Conservation (phyloP, 2,329 filamentous ascomycete species). For the Ophiostoma quercus region DNA sequence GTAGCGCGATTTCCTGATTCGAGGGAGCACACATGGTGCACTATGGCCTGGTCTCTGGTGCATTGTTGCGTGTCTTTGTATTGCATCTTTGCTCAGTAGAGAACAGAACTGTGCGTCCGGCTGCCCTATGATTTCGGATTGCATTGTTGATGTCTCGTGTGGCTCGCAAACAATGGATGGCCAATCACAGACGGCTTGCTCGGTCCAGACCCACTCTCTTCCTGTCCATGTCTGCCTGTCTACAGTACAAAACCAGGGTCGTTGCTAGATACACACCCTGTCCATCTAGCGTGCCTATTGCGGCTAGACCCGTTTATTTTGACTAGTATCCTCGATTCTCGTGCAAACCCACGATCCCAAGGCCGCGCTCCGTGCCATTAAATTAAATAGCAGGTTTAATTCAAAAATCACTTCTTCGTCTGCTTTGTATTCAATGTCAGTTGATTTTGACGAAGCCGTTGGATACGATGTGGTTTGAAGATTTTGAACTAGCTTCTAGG, state of each 20-base stretch:
- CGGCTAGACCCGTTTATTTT: slow-evolving; percentile 1
- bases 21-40: no score
- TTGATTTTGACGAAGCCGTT: no score
- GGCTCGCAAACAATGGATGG: no score
- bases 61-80: no score
- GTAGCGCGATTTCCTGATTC: no score
- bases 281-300: background rate
- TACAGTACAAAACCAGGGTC: background rate
- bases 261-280: background rate
- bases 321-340: slow-evolving; percentile 13
- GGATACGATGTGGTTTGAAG: no score
- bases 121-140: no score
- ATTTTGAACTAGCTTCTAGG: no score
- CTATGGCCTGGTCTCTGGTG: no score
- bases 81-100: no score
- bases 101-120: no score
- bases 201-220: background rate
- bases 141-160: no score
- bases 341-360: slow-evolving; percentile 24
- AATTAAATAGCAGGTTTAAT: background rate
- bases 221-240: background rate
- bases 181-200: background rate
- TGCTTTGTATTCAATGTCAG: background rate
- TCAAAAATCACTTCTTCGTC: background rate
- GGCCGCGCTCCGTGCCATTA: background rate